Evolutionary conservation across 345 rosid species (phyloP), one percentile per base, ranked within the genome.

Genomic region (Noccaea bulbosa): DNA sequence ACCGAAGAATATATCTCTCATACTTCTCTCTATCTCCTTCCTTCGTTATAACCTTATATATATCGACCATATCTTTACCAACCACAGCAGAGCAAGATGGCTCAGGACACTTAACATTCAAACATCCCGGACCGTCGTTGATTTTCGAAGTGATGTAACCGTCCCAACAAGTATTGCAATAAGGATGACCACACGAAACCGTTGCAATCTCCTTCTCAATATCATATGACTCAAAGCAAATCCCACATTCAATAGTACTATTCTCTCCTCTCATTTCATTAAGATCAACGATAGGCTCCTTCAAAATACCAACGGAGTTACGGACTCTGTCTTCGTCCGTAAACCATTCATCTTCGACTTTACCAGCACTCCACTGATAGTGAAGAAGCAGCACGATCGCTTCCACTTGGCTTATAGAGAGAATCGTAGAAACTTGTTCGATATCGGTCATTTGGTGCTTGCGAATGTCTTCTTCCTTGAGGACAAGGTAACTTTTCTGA

Each of bases 131-230:
- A 5, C 77, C 67, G 3, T 58, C 62, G 6, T 58, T 6, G 77
- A 73, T 73, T 6, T 51, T 50, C n/a, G 62, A 10, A 22, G 52
- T 20, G n/a, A 74, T 60, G 17, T 58, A 73, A 47, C 60, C 86
- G 69, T 69, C 59, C 98, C 97, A 93, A 70, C 97, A 93, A 44
- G 79, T 41, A 5, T 38, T 30, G 77, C 98, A 93, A 77, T 81
- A 93, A 61, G 92, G 97, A 79, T 93, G 97, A 63, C 92, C 96
- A 82, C 97, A 93, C 75, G 86, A 87, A 67, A 87, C 88, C 53
- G 87, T 77, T 53, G 27, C 40, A 20, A 85, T 77, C 33, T 75
- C 69, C 57, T 81, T 80, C 5, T 2, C 14, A 17, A 59, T 17
- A 17, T 17, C 51, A 61, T 78, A 69, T 66, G 80, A 46, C 45